A percentile compares a stretch with the other conserved stretches of the same genome.
Evolutionary conservation across 768 basidiomycete genomes (phyloP).

Genomic region (Podaxis sp.): DNA sequence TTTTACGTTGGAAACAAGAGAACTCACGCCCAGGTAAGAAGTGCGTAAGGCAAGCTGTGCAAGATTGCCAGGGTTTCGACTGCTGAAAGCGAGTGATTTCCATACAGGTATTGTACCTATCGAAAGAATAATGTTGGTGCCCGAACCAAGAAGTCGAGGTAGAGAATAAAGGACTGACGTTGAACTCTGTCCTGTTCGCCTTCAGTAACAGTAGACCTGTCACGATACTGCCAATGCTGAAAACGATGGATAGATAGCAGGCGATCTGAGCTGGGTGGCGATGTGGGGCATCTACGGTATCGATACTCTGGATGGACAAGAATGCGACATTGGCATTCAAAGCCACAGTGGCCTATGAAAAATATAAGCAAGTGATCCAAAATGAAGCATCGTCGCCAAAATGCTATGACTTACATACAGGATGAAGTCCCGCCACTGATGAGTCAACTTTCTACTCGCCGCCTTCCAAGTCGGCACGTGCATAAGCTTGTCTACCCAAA

Average conservation of each 20-base stretch:
- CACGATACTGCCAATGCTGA: slow-evolving; percentile 44
- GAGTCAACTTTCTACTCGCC: slow-evolving; percentile 19
- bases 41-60: slow-evolving; percentile 1
- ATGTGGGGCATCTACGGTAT: slow-evolving; percentile 14
- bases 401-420: slow-evolving; percentile 36
- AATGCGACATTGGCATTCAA: slow-evolving; percentile 58
- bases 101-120: neutral
- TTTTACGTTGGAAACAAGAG: neutral
- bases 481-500: slow-evolving; percentile 46
- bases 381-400: neutral
- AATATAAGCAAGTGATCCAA: neutral
- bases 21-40: slow-evolving; percentile 6
- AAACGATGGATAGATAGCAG: slow-evolving; percentile 44
- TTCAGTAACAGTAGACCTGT: slow-evolving; percentile 38
- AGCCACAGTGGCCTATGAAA: slow-evolving; percentile 47
- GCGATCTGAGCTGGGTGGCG: slow-evolving; percentile 38
- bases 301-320: slow-evolving; percentile 47
- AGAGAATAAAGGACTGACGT: neutral
- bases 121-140: no score
- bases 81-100: neutral
- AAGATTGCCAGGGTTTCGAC: slow-evolving; percentile 2
- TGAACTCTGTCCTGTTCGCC: slow-evolving; percentile 1
- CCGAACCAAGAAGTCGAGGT: neutral
- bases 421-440: slow-evolving; percentile 26
- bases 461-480: slow-evolving; percentile 16